Evolutionary conservation across 2,329 filamentous ascomycete genomes (phyloP).

Genomic region (Lasiodiplodia sp.): DNA sequence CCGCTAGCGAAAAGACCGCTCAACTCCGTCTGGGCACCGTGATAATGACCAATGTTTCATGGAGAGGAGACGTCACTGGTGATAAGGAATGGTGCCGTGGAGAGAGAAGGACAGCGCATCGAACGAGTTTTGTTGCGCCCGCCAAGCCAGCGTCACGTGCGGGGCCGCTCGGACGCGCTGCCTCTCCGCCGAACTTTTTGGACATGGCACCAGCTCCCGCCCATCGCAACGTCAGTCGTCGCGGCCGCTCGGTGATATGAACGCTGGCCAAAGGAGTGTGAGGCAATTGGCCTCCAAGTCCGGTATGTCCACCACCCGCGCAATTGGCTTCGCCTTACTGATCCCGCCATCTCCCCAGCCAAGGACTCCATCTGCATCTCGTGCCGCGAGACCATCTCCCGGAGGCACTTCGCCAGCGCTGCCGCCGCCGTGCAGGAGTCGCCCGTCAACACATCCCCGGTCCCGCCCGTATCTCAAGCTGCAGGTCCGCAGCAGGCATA

Average conservation of each 20-base stretch:
- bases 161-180: conserved; percentile 36
- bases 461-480: conserved; percentile 43
- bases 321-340: conserved; percentile 24
- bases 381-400: conserved; percentile 52
- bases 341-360: conserved; percentile 39
- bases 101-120: conserved; percentile 48
- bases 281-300: conserved; percentile 52
- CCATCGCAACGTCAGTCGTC: conserved; percentile 27
- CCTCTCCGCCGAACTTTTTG: conserved; percentile 34
- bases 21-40: conserved; percentile 80
- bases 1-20: conserved; percentile 98
- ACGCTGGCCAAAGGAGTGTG: conserved; percentile 53
- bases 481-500: conserved; percentile 55
- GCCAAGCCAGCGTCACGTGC: conserved; percentile 31
- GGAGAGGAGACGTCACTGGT: conserved; percentile 73
- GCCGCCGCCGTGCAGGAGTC: conserved; percentile 47
- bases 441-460: conserved; percentile 33
- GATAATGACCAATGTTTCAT: conserved; percentile 81
- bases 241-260: conserved; percentile 45
- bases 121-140: conserved; percentile 36
- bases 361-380: conserved; percentile 55
- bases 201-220: conserved; percentile 23
- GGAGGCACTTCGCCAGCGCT: conserved; percentile 44
- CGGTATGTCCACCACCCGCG: conserved; percentile 41
- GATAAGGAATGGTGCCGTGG: conserved; percentile 89